Conservation (phyloP, 495 filamentous ascomycete species). For the Podospora sp. region DNA sequence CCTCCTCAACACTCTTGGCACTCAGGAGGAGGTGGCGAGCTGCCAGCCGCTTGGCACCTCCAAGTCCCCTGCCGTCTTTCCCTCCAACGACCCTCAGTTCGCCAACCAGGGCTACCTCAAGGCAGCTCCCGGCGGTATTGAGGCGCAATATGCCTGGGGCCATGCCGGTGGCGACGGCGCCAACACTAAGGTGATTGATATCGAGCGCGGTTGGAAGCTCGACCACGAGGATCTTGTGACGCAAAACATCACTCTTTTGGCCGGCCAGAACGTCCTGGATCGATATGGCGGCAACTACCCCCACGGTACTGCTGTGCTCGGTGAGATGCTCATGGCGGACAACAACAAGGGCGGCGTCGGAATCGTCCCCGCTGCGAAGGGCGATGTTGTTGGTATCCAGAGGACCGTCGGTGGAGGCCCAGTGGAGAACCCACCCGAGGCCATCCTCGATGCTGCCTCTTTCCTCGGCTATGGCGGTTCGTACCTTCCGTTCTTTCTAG, state of each 20-base stretch:
- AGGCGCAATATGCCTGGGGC: constrained; percentile 26
- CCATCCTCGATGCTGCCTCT: constrained; percentile 26
- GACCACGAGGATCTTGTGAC: constrained; percentile 22
- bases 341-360: constrained; percentile 28
- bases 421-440: constrained; percentile 20
- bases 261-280: constrained; percentile 9
- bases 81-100: constrained; percentile 24
- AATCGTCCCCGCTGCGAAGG: constrained; percentile 22
- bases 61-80: constrained; percentile 5
- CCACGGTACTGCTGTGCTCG: constrained; percentile 29
- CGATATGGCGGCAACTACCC: constrained; percentile 7
- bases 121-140: constrained; percentile 22
- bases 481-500: not conserved
- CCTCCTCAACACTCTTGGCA: constrained; percentile 8
- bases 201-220: constrained; percentile 28
- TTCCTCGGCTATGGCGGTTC: constrained; percentile 5
- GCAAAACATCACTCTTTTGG: constrained; percentile 19
- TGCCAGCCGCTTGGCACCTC: constrained; percentile 6
- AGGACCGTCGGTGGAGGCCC: constrained; percentile 10
- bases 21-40: constrained; percentile 7
- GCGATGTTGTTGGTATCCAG: constrained; percentile 19
- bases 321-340: constrained; percentile 30
- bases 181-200: constrained; percentile 20
- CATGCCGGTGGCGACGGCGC: constrained; percentile 23
- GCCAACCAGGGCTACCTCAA: constrained; percentile 30